Conservation (phyloP, 2,329 filamentous ascomycete species). For the Claviceps sp. region DNA sequence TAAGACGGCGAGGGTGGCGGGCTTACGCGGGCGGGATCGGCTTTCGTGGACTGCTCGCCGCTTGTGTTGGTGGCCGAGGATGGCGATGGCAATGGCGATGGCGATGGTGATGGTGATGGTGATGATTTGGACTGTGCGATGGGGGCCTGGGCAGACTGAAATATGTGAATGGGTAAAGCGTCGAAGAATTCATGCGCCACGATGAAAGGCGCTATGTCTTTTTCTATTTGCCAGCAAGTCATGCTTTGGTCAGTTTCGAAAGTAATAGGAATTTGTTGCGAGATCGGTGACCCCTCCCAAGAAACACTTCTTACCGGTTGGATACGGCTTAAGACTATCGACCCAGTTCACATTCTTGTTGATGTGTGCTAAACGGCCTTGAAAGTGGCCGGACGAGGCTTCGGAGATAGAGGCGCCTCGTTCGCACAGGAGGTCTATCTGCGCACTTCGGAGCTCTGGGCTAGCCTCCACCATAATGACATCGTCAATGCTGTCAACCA, state of each 20-base stretch:
- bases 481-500: conserved; percentile 66
- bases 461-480: conserved; percentile 96
- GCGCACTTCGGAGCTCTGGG: conserved; percentile 57
- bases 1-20: conserved; percentile 8
- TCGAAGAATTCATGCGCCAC: conserved; percentile 98
- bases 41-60: not conserved
- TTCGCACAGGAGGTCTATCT: conserved; percentile 73
- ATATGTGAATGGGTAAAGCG: conserved; percentile 88
- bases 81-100: conserved; percentile 12
- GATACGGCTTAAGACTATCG: conserved; percentile 75
- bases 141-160: conserved; percentile 53
- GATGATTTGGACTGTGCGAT: conserved; percentile 6
- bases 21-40: not conserved
- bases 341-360: conserved; percentile 74
- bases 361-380: conserved; percentile 62
- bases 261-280: too few species aligned
- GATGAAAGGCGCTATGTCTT: conserved; percentile 73
- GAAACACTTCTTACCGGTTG: conserved; percentile 38
- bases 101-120: conserved; percentile 12
- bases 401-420: conserved; percentile 52
- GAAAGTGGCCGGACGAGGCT: conserved; percentile 59
- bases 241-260: not conserved
- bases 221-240: conserved; percentile 27
- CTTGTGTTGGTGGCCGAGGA: not conserved
- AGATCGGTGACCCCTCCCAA: too few species aligned